These are phyloP conservation scores for Hawksworthiomyces lignivorus DNA, from an alignment of 2,329 filamentous ascomycete genomes.

Conservation along the genomic window DNA sequence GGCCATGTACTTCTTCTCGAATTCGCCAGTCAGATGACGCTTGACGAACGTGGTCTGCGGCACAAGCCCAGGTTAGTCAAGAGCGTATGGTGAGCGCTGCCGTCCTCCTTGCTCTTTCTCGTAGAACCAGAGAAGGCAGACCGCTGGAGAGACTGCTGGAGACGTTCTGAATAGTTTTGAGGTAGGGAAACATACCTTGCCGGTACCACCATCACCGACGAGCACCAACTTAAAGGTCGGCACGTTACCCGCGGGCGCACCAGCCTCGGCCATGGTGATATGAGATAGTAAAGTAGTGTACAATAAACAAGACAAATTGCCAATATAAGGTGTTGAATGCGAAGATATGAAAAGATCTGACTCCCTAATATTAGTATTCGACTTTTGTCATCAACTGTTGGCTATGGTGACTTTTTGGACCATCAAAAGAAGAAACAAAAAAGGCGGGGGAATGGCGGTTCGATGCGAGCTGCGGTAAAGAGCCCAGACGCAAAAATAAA, in stretches of 20 bases:
- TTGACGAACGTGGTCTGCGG: conserved; percentile 99
- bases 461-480: too few relatives aligned
- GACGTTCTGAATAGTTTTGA: too few relatives aligned
- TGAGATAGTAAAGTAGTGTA: background rate
- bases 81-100: too few relatives aligned
- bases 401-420: background rate
- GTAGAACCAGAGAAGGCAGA: conserved; percentile 10
- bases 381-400: too few relatives aligned
- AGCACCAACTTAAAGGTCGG: conserved; percentile 99
- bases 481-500: background rate
- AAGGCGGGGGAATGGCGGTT: conserved; percentile 6
- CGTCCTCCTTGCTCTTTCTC: too few relatives aligned
- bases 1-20: conserved; percentile 99
- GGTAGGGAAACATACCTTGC: conserved; percentile 65
- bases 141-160: too few relatives aligned
- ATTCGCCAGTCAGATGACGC: conserved; percentile 98
- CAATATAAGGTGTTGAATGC: background rate
- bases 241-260: conserved; percentile 30
- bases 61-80: too few relatives aligned
- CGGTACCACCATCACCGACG: conserved; percentile 97
- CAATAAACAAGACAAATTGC: background rate
- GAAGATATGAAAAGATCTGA: conserved; percentile 1
- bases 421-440: conserved; percentile 3
- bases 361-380: background rate
- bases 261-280: conserved; percentile 56